A percentile compares a stretch with the other conserved stretches of the same genome.
Evolutionary conservation across 768 basidiomycete genomes (phyloP).

Genomic region (Kwoniella pini): DNA sequence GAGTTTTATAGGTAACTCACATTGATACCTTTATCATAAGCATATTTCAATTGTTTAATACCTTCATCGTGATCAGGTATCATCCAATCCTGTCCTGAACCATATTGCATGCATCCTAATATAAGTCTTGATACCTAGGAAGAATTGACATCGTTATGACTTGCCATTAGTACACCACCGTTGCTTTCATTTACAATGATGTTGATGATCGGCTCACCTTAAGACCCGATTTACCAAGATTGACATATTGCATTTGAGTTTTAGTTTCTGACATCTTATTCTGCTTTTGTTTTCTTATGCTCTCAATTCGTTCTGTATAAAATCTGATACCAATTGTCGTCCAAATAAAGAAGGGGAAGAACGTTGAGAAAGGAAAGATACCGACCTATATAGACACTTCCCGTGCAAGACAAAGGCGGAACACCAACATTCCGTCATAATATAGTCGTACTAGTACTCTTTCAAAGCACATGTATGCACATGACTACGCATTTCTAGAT

Average conservation of each 20-base stretch:
- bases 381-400: no score
- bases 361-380: no score
- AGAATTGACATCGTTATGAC: neutral
- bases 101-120: conserved; percentile 68
- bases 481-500: no score
- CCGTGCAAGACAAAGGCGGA: no score
- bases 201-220: conserved; percentile 32
- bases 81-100: conserved; percentile 63
- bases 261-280: conserved; percentile 4
- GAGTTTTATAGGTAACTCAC: no score
- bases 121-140: conserved; percentile 66
- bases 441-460: no score
- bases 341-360: no score
- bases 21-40: conserved; percentile 46
- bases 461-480: no score
- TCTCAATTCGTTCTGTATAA: neutral
- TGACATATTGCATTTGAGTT: conserved; percentile 46
- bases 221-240: conserved; percentile 44
- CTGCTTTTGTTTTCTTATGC: neutral
- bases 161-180: neutral
- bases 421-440: no score
- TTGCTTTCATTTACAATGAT: neutral
- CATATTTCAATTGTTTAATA: conserved; percentile 45
- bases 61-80: conserved; percentile 45
- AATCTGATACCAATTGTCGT: no score